Conservation (phyloP, 208 protist species). For the Acanthamoeba divionensis region DNA sequence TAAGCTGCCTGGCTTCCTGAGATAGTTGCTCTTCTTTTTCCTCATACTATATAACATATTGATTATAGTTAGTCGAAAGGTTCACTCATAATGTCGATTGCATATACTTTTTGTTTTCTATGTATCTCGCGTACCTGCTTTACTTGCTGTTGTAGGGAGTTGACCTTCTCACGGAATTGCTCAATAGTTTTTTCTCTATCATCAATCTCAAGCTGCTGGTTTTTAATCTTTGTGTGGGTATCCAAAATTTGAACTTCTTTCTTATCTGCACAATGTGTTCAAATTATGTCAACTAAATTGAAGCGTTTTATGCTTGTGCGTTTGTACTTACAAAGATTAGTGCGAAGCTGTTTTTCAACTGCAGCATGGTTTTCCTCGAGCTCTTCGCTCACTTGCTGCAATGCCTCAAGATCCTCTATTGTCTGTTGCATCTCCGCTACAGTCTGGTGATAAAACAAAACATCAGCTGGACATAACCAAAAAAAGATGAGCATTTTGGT, state of each 20-base stretch:
- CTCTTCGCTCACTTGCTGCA: slow-evolving; percentile 51
- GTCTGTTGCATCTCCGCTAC: slow-evolving; percentile 26
- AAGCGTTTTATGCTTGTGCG: background rate
- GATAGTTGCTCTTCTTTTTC: slow-evolving; percentile 43
- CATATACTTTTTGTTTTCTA: too few relatives aligned
- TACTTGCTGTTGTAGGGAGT: background rate
- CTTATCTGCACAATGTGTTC: background rate
- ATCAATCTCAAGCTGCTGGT: slow-evolving; percentile 41
- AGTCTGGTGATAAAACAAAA: slow-evolving; percentile 17
- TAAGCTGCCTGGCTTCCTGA: slow-evolving; percentile 22
- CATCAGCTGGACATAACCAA: background rate
- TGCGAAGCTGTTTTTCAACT: slow-evolving; percentile 48
- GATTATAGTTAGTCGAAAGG: too few relatives aligned
- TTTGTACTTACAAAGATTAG: background rate
- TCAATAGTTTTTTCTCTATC: slow-evolving; percentile 50
- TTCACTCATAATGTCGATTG: too few relatives aligned
- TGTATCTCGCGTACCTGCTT: background rate
- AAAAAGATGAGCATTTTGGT: background rate
- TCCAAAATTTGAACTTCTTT: slow-evolving; percentile 45
- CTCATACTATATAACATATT: background rate
- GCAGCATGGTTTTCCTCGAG: slow-evolving; percentile 48
- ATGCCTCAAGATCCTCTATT: slow-evolving; percentile 41
- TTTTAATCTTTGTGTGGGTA: slow-evolving; percentile 44
- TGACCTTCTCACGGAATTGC: slow-evolving; percentile 53
- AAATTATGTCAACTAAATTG: background rate